Evolutionary conservation across 2,329 filamentous ascomycete genomes (phyloP).

Genomic region (Aspergillus nomiae): DNA sequence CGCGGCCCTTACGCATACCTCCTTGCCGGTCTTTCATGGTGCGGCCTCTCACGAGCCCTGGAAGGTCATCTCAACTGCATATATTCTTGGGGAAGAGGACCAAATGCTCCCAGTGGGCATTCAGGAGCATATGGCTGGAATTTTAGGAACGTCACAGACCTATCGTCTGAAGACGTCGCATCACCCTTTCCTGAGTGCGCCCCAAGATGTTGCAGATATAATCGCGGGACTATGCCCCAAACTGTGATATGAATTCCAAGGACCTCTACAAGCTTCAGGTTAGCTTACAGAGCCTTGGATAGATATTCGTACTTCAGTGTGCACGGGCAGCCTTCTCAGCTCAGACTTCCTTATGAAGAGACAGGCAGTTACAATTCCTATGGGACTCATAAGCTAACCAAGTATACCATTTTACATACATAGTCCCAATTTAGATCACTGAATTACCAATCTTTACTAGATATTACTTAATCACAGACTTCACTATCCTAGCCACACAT

Average conservation of each 20-base stretch:
- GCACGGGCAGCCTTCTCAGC: no score
- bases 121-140: not conserved
- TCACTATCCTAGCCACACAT: not conserved
- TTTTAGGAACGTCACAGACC: not conserved
- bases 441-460: no score
- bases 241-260: not conserved
- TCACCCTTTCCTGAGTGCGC: not conserved
- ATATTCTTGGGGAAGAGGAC: no score
- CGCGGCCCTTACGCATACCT: no score
- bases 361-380: not conserved
- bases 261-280: no score
- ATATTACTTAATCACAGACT: not conserved
- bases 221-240: not conserved
- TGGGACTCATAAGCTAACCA: not conserved
- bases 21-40: no score
- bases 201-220: not conserved
- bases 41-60: no score
- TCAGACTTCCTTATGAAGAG: not conserved
- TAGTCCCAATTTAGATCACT: not conserved
- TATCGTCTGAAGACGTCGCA: not conserved
- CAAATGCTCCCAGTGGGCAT: no score
- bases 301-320: no score
- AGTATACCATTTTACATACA: not conserved
- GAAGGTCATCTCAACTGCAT: no score
- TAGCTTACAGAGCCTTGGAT: not conserved